Base-by-base conservation (phyloP, 495 filamentous ascomycete species). In the Sordaria brevicollis region DNA sequence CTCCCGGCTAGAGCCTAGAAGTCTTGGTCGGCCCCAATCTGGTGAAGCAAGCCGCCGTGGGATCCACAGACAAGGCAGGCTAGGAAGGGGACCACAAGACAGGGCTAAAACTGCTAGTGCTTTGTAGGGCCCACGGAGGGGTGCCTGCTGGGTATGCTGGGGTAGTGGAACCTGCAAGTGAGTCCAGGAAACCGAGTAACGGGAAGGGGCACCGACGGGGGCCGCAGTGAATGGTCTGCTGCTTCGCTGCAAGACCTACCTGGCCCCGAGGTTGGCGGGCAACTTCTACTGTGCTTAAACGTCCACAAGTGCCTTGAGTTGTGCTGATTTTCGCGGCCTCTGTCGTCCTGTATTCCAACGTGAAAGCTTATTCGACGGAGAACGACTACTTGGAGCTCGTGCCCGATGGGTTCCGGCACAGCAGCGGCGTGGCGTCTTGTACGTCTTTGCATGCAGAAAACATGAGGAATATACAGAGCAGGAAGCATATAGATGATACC, bases 1-100 rank as follows among this genome's bases (percentile, higher is more conserved):
- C 65, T 11, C 68, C 70, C 25, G 68, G 67, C 65, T 29, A 72
- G 66, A 71, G 70, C 57, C 73, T 73, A 70, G 74, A 71, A 71
- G 72, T 74, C 73, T 65, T 75, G 25, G 70, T 77, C 75, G 74
- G 76, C 72, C 70, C 70, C 71, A 74, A 73, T 77, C 69, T 69
- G 70, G 70, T 54, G 43, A 54, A 74, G 71, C 68, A 71, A 71
- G 73, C 54, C 69, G 75, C 70, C 70, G 68, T 67, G 38, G 73
- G 69, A 76, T 77, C 69, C 73, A 76, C 76, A 73, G 49, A 57
- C 49, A 72, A 77, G 71, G 66, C 67, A 67, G 65, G 66, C 62
- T 29, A 68, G 49, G 65, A 68, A 31, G 49, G 25, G 5, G 13
- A 57, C 49, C 49, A 57, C 29, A 67, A 39, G 35, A 69, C 38